Evolutionary conservation across 2,329 filamentous ascomycete genomes (phyloP).

Genomic region (Phaeosphaeriaceae sp.): DNA sequence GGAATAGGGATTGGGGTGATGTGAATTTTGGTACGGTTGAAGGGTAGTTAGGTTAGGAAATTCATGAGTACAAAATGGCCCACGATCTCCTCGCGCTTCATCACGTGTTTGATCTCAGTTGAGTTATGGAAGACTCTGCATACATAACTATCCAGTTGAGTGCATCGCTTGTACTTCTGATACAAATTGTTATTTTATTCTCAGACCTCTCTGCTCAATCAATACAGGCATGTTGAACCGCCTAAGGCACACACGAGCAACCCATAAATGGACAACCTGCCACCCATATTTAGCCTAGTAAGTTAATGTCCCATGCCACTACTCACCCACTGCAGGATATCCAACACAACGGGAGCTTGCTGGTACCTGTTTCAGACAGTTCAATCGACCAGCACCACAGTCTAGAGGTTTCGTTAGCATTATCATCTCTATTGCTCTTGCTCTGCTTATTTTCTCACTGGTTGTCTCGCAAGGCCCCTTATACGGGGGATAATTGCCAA

Average conservation of each 20-base stretch:
- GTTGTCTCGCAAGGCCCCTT: constrained; percentile 6
- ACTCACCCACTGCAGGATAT: constrained; percentile 9
- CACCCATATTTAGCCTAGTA: background rate
- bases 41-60: background rate
- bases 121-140: no score
- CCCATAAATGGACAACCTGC: constrained; percentile 9
- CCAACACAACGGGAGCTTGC: constrained; percentile 1
- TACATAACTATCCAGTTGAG: no score
- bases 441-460: background rate
- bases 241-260: constrained; percentile 5
- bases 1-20: background rate
- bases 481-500: constrained; percentile 8
- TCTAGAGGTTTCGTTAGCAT: constrained; percentile 2
- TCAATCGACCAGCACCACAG: constrained; percentile 8
- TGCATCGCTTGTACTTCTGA: no score
- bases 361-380: constrained; percentile 9
- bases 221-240: background rate
- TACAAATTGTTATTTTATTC: no score
- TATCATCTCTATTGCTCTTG: background rate
- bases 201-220: background rate
- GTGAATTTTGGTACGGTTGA: background rate
- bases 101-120: no score
- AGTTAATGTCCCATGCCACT: background rate
- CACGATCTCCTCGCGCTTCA: no score
- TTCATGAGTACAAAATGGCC: no score